These are phyloP conservation scores for Cyclotella sp. DNA, from an alignment of 108 stramenopile genomes.

Conservation along the genomic window DNA sequence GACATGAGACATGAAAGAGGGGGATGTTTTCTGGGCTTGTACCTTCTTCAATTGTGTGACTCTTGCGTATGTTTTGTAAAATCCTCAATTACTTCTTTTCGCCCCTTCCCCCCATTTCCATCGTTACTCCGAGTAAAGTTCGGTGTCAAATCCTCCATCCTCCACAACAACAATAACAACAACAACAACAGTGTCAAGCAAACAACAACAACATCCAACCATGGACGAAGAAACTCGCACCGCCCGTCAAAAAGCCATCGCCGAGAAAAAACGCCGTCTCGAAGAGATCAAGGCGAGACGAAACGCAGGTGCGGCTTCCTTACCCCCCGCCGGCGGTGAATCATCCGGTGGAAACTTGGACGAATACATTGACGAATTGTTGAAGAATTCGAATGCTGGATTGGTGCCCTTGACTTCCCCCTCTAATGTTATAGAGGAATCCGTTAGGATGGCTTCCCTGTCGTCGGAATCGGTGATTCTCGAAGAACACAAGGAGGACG, in stretches of 20 bases:
- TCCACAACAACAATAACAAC: background rate
- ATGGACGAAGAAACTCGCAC: constrained; percentile 28
- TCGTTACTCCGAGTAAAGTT: too few species aligned
- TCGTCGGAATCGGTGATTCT: background rate
- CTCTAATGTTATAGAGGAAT: constrained; percentile 5
- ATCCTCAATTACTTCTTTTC: too few species aligned
- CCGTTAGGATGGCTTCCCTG: background rate
- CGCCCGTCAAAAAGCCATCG: constrained; percentile 68
- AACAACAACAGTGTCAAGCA: background rate
- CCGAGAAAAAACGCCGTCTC: constrained; percentile 76
- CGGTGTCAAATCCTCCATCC: too few species aligned
- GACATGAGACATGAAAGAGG: too few species aligned
- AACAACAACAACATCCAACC: background rate
- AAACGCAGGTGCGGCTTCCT: background rate
- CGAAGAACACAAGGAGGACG: too few species aligned
- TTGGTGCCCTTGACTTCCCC: constrained; percentile 32
- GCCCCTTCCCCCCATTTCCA: too few species aligned
- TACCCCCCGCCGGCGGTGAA: constrained; percentile 37
- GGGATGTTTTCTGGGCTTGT: too few species aligned
- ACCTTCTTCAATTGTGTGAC: too few species aligned
- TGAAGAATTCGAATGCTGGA: constrained; percentile 51
- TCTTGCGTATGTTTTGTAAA: too few species aligned
- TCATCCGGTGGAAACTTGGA: constrained; percentile 56
- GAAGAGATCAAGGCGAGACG: constrained; percentile 82
- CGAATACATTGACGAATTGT: constrained; percentile 81